Evolutionary conservation across 371 early-diverging fungal species (phyloP), one percentile per base, ranked within the genome.

Genomic region (Mortierella sp.): DNA sequence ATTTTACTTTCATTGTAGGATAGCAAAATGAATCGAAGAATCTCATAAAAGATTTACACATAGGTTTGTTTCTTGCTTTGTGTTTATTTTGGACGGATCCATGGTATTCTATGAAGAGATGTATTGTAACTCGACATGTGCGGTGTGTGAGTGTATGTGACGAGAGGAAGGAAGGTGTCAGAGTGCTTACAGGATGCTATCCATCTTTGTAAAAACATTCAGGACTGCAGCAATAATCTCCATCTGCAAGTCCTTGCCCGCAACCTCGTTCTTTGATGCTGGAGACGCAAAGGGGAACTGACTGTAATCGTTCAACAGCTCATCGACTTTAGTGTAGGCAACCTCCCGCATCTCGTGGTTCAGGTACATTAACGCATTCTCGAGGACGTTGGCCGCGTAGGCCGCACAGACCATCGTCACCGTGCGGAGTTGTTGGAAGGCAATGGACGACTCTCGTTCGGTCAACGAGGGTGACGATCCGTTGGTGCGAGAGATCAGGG

Each of bases 341-440:
- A 93, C 90, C 85, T 98, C 98, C 72, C 97, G 89, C 79, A 94
- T 91, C 83, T 94, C 93, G 77, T 94, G 94, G 67, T 93, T 92
- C 73, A 98, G 87, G 75, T 93, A 93, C 55, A 93, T 86, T 68
- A 98, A 79, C 26, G 98, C 97, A 86, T 97, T 97, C 85, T 98
- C 98, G 45, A 98, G 84, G 10, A 98, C 98, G 74, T 97, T 97
- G 22, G 97, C 99, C 10, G 98, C 97, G 78, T 97, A 96, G 5
- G 98, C 96, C 14, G 97, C 95, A 79, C 97, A 97, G 24, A 97
- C 95, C 93, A 97, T 93, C 55, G 94, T 91, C 29, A 98, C 90
- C 0, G 95, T 92, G 73, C 98, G 88, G 53, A 94, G 86, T 69
- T 86, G 73, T 26, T 86, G 80, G 65, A 87, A 87, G 8, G 65